Base-by-base conservation (phyloP, 2,329 filamentous ascomycete species). In the Fragosphaeria purpurea region DNA sequence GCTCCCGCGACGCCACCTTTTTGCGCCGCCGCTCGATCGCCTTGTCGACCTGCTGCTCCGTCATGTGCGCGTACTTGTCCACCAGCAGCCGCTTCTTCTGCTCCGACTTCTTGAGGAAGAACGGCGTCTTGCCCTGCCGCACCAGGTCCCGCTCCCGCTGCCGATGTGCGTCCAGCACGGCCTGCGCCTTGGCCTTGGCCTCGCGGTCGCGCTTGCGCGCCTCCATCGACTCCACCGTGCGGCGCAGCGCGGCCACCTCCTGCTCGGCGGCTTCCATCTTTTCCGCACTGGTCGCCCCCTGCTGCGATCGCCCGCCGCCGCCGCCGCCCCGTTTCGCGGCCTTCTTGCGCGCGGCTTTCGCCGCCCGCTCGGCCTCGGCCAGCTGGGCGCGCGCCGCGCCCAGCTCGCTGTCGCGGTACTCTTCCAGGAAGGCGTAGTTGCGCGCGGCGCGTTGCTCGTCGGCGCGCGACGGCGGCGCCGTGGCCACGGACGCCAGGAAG, bases 21-120 rank as follows among this genome's bases (percentile, higher is more conserved):
- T 95, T 96, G 67, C 88, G 74, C 70, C 85, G 82, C 64, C 87
- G 77, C 74, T 94, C 88, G 61, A 97, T 87, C 11, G 84, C 82
- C 70, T 83, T 85, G 63, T 94, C 86, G 53, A 89, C 79, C 68
- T 96, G 83, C 65, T 83, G 85, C 63, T 85, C 85, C 68, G 87
- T 93, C 84, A 97, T 85, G 53, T 79, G 78, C 59, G 83, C 78
- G 67, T 86, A 96, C 64, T 85, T 81, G 60, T 93, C 83, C 62
- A 86, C 73, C 55, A 96, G 71, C 50, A 89, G 74, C 67, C 84
- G 74, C 74, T 91, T 88, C 82, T 93, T 95, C 73, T 93, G 80
- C 70, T 96, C 91, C 62, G 83, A 82, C 71, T 83, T 84, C 79
- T 98, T 98, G 60, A 97, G 72, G 68, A 88, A 97, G 70, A 89